Base-by-base conservation (phyloP, 139 green algal species). In the Tetradesmus lagerheimii region DNA sequence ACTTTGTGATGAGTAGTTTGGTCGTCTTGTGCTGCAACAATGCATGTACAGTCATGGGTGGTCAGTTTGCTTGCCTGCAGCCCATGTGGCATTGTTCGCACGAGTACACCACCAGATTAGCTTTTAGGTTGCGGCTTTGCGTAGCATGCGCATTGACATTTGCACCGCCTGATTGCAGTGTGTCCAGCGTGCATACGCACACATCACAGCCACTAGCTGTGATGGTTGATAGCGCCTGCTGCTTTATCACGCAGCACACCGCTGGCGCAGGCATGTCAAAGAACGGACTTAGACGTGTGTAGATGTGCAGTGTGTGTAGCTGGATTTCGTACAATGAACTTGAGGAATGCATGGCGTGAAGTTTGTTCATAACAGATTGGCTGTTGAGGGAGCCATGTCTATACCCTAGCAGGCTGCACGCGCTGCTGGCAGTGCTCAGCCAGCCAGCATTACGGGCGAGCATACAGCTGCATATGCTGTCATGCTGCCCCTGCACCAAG, bases 41-140 rank as follows among this genome's bases (percentile, higher is more conserved):
- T 71, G 57, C 57, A 71, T 71, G 57, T 71, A 71, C 57, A 71
- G 57, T 71, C 57, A 71, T n/a, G 57, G 57, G 57, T 71, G 20
- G 57, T 31, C 8, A 18, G 57, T 6, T n/a, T 16, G 57, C 16
- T 9, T 31, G 15, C 57, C 25, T n/a, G 57, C 57, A 31, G 4
- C 23, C 14, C 20, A 31, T 71, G 57, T n/a, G 57, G 57, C 57
- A 31, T 71, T 71, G 57, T 71, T 71, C 25, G 31, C 20, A 31
- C 25, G 57, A n/a, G 23, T 71, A 31, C 20, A n/a, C 23, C 25
- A n/a, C 9, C 23, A 31, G 57, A 18, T 2, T 71, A 71, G 23
- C 23, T 9, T n/a, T n/a, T n/a, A 71, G 23, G 57, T 6, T n/a
- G 47, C 31, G 57, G 57, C 57, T 71, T n/a, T 71, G 20, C 57